Evolutionary conservation across 75 land plant genomes (phyloP).

Genomic region (Pinus albicaulis): DNA sequence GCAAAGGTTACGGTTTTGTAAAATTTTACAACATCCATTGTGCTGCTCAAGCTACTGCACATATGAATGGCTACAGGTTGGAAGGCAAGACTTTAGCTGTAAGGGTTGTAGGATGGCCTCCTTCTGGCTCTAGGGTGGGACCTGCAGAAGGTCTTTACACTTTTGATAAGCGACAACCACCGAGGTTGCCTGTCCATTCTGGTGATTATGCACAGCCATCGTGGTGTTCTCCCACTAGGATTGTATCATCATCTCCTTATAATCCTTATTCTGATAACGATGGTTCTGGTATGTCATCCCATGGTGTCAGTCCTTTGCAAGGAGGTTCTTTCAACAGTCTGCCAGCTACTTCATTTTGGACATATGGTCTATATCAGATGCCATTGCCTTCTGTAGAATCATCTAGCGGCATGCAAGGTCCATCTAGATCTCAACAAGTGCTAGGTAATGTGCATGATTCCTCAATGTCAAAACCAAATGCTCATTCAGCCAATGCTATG

Average conservation of each 20-base stretch:
- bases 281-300: not conserved
- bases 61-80: constrained; percentile 42
- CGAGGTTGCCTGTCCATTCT: not conserved
- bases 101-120: constrained; percentile 18
- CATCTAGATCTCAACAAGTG: constrained; percentile 1
- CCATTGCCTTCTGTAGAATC: not conserved
- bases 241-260: constrained; percentile 1
- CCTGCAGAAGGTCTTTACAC: not conserved
- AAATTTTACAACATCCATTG: constrained; percentile 18
- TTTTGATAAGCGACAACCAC: not conserved
- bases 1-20: constrained; percentile 62
- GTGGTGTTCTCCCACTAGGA: not conserved
- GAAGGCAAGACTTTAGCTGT: constrained; percentile 38
- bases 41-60: constrained; percentile 30
- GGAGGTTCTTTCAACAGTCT: not conserved
- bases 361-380: constrained; percentile 6
- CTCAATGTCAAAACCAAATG: not conserved
- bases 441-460: not conserved
- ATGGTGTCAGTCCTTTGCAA: not conserved
- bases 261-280: not conserved
- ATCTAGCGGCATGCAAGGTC: not conserved
- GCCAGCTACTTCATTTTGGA: not conserved
- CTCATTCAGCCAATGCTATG: not conserved
- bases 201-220: not conserved
- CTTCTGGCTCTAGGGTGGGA: constrained; percentile 11